These are phyloP conservation scores for Exophiala xenobiotica DNA, from an alignment of 2,329 filamentous ascomycete species.

Conservation along the genomic window DNA sequence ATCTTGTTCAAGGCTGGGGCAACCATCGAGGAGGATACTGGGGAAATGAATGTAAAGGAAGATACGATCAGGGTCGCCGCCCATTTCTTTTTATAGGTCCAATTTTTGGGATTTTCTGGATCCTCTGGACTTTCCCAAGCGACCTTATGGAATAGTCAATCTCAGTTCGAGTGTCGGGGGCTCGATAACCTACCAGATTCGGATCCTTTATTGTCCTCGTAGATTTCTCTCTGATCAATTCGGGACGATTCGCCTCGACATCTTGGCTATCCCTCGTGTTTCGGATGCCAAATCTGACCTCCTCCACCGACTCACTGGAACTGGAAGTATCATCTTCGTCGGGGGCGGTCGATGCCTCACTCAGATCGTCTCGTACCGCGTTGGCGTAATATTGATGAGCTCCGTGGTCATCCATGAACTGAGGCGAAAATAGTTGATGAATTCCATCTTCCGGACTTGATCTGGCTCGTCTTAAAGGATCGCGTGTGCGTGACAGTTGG, in stretches of 20 bases:
- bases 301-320: slow-evolving; percentile 21
- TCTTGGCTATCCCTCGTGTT: slow-evolving; percentile 13
- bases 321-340: slow-evolving; percentile 18
- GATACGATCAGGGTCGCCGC: slow-evolving; percentile 55
- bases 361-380: slow-evolving; percentile 15
- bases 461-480: slow-evolving; percentile 21
- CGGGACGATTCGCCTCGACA: slow-evolving; percentile 13
- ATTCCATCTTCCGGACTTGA: slow-evolving; percentile 19
- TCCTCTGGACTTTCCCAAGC: slow-evolving; percentile 56
- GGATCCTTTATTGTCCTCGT: slow-evolving; percentile 32
- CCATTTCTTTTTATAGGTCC: slow-evolving; percentile 59
- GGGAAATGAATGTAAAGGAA: slow-evolving; percentile 61
- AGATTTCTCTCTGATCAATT: slow-evolving; percentile 19
- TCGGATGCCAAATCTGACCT: slow-evolving; percentile 22
- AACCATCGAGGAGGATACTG: slow-evolving; percentile 63
- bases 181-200: slow-evolving; percentile 26
- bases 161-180: no score
- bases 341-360: slow-evolving; percentile 7
- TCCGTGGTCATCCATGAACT: slow-evolving; percentile 28
- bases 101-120: slow-evolving; percentile 53
- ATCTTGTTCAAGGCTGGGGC: slow-evolving; percentile 54
- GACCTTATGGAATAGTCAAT: slow-evolving; percentile 36
- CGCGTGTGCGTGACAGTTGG: slow-evolving; percentile 1
- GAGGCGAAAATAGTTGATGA: slow-evolving; percentile 23
- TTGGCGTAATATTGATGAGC: slow-evolving; percentile 21